Evolutionary conservation across 108 stramenopile genomes (phyloP).

Genomic region (Cafeteria roenbergensis): DNA sequence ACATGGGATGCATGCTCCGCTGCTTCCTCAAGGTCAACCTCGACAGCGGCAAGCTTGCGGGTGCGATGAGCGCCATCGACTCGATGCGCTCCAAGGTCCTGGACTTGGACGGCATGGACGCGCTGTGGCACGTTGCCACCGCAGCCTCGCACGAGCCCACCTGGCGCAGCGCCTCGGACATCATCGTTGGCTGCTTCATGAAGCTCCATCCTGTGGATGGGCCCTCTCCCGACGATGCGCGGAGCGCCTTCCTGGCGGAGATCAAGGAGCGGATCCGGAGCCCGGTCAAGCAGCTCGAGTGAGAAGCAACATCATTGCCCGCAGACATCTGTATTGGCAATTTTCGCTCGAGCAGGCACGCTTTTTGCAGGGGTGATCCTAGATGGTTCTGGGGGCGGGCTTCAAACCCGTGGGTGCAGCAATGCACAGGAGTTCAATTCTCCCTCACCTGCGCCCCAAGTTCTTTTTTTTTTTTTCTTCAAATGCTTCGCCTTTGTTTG

Average conservation of each 20-base stretch:
- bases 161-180: too few species aligned
- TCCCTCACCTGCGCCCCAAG: constrained; percentile 6
- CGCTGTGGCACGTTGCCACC: not conserved
- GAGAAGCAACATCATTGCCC: too few species aligned
- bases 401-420: constrained; percentile 4
- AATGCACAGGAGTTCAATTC: constrained; percentile 6
- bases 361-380: constrained; percentile 3
- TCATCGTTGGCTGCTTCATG: too few species aligned
- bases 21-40: too few species aligned
- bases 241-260: too few species aligned
- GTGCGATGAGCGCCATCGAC: not conserved
- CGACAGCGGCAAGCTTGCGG: not conserved
- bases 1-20: too few species aligned
- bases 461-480: not conserved
- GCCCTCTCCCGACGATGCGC: too few species aligned
- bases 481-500: not conserved
- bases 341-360: not conserved
- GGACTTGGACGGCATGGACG: not conserved
- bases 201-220: too few species aligned
- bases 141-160: not conserved
- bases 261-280: too few species aligned
- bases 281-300: too few species aligned
- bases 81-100: not conserved
- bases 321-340: not conserved
- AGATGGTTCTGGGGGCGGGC: constrained; percentile 6